Evolutionary conservation across 163 green algal genomes (phyloP).

Genomic region (Volvox carteri): DNA sequence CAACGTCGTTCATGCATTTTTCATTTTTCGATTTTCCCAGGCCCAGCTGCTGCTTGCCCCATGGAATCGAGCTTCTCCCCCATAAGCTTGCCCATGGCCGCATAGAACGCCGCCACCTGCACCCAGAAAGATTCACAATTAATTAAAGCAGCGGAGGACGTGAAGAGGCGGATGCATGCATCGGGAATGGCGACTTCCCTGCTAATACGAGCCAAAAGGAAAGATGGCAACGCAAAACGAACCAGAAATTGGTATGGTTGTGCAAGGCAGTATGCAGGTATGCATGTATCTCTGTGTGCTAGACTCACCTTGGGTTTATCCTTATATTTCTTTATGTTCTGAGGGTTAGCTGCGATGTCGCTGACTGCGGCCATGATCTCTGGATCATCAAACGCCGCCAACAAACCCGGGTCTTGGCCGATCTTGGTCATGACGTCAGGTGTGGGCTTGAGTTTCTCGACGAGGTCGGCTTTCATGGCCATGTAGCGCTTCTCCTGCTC

Average conservation of each 20-base stretch:
- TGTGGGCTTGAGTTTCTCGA: constrained; percentile 72
- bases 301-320: constrained; percentile 74
- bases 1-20: too few relatives aligned
- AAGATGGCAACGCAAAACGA: too few relatives aligned
- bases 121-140: neutral
- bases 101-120: constrained; percentile 54
- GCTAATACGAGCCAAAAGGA: too few relatives aligned
- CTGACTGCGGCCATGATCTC: constrained; percentile 83
- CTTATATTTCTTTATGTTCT: constrained; percentile 74
- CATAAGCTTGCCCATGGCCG: constrained; percentile 46
- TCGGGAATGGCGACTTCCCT: too few relatives aligned
- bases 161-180: too few relatives aligned
- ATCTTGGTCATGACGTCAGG: constrained; percentile 68
- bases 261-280: too few relatives aligned
- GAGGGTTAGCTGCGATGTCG: constrained; percentile 74
- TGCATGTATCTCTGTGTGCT: too few relatives aligned
- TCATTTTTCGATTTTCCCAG: neutral
- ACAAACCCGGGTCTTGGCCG: constrained; percentile 48
- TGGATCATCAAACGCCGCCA: constrained; percentile 77
- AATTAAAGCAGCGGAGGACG: too few relatives aligned
- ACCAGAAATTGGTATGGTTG: too few relatives aligned
- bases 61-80: constrained; percentile 45
- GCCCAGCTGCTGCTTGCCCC: neutral
- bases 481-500: constrained; percentile 60
- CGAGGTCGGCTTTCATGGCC: constrained; percentile 63